These are phyloP conservation scores for Lanmaoa pseudosensibilis DNA, from an alignment of 768 basidiomycete species.

Conservation along the genomic window DNA sequence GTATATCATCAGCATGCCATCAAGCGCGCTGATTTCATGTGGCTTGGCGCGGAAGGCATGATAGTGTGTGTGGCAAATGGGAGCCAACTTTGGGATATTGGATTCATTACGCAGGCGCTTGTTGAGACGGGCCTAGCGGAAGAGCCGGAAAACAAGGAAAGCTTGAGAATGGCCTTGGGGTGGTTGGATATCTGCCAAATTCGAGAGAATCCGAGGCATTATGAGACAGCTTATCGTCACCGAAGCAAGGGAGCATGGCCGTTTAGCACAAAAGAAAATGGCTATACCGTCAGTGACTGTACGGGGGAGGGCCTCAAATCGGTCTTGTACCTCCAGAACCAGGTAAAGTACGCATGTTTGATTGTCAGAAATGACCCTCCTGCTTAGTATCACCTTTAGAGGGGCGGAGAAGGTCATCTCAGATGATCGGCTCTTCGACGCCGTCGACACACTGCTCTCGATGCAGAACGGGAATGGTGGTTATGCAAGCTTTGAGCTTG, in stretches of 20 bases:
- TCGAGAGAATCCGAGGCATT: constrained; percentile 64
- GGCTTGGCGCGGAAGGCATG: constrained; percentile 88
- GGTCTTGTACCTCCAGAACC: constrained; percentile 81
- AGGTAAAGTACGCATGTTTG: constrained; percentile 59
- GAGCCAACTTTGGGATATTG: constrained; percentile 94
- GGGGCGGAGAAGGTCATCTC: constrained; percentile 72
- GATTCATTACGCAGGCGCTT: too few relatives aligned
- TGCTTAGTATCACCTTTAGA: constrained; percentile 38
- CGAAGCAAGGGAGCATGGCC: constrained; percentile 72
- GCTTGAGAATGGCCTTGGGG: constrained; percentile 58
- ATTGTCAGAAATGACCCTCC: not conserved
- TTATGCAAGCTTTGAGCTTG: too few relatives aligned
- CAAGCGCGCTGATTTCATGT: constrained; percentile 90
- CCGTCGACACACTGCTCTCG: too few relatives aligned
- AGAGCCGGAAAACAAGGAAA: too few relatives aligned
- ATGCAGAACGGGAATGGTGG: too few relatives aligned
- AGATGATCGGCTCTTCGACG: too few relatives aligned
- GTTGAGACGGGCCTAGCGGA: too few relatives aligned
- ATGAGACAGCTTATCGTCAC: constrained; percentile 62
- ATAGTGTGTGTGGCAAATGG: constrained; percentile 97
- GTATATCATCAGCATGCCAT: constrained; percentile 74
- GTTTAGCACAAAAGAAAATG: constrained; percentile 90
- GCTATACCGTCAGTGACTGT: constrained; percentile 94
- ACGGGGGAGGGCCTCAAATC: constrained; percentile 94
- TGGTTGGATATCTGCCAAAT: constrained; percentile 81